These are phyloP conservation scores for Arxiozyma bovina DNA, from an alignment of 1,139 yeast genomes.

Conservation along the genomic window DNA sequence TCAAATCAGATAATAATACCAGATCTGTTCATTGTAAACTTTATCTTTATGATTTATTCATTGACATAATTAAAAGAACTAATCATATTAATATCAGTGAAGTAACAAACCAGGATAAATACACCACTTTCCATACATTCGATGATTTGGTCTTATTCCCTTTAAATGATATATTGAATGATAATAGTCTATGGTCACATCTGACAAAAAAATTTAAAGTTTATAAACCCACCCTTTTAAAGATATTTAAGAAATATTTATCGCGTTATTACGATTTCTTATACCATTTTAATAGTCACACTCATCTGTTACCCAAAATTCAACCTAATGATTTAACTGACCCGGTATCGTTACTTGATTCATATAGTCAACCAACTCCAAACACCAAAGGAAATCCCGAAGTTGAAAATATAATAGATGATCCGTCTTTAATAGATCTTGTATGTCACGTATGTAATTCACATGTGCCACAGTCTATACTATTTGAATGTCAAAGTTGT, in stretches of 20 bases:
- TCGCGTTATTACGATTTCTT: slow-evolving; percentile 35
- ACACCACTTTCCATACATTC: slow-evolving; percentile 33
- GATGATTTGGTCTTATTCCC: slow-evolving; percentile 17
- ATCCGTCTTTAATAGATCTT: background rate
- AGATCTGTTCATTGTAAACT: slow-evolving; percentile 20
- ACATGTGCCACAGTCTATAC: background rate
- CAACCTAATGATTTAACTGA: slow-evolving; percentile 14
- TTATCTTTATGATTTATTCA: slow-evolving; percentile 48
- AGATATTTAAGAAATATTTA: slow-evolving; percentile 34
- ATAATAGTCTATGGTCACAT: slow-evolving; percentile 1
- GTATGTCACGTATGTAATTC: background rate
- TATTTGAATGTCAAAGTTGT: background rate
- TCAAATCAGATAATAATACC: background rate
- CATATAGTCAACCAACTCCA: slow-evolving; percentile 10
- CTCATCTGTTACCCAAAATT: slow-evolving; percentile 18
- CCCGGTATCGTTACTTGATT: slow-evolving; percentile 22
- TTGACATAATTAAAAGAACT: slow-evolving; percentile 33
- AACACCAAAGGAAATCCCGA: slow-evolving; percentile 25
- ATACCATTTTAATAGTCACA: slow-evolving; percentile 14
- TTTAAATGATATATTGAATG: background rate
- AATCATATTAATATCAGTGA: background rate
- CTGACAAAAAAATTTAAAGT: background rate
- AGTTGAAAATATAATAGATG: background rate
- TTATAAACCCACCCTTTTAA: slow-evolving; percentile 18
- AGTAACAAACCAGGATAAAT: background rate